Percentiles rank a stretch among this genome's conserved stretches.
Conservation (phyloP, 768 basidiomycete genomes). For the Cystobasidium onofrii region DNA sequence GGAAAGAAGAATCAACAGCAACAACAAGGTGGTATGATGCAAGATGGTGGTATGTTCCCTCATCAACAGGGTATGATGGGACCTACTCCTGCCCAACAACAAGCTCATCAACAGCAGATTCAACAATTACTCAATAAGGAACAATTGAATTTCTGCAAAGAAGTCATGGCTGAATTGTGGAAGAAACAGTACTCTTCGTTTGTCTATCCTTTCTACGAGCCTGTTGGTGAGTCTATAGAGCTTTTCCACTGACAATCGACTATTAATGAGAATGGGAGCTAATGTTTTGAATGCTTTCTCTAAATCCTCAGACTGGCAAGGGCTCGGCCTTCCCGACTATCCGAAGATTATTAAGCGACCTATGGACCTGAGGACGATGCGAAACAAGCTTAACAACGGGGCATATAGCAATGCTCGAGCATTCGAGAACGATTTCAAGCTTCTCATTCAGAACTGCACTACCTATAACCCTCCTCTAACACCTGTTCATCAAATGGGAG, state of each 20-base stretch:
- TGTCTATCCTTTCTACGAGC: constrained; percentile 81
- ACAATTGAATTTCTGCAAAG: constrained; percentile 74
- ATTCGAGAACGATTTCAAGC: constrained; percentile 82
- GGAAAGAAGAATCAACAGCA: constrained; percentile 52
- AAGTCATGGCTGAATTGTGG: constrained; percentile 64
- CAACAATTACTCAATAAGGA: constrained; percentile 47
- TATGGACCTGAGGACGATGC: constrained; percentile 89
- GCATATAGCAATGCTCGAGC: constrained; percentile 69
- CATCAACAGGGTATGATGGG: not conserved
- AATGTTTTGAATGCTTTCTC: constrained; percentile 15
- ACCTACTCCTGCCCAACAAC: constrained; percentile 4
- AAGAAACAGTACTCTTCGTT: constrained; percentile 66
- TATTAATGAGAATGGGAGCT: not conserved
- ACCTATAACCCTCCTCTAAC: constrained; percentile 83
- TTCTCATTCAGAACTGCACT: constrained; percentile 91
- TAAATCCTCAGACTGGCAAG: constrained; percentile 58
- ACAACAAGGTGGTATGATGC: constrained; percentile 35
- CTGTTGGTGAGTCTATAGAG: constrained; percentile 74
- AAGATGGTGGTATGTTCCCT: not conserved
- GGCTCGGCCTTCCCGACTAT: constrained; percentile 73
- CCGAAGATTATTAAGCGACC: constrained; percentile 82
- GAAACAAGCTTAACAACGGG: constrained; percentile 66
- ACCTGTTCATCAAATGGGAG: constrained; percentile 75
- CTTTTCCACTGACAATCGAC: not conserved
- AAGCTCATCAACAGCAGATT: constrained; percentile 9